These are phyloP conservation scores for Petunia hybrid DNA, from an alignment of 305 asterid genomes.

Conservation along the genomic window DNA sequence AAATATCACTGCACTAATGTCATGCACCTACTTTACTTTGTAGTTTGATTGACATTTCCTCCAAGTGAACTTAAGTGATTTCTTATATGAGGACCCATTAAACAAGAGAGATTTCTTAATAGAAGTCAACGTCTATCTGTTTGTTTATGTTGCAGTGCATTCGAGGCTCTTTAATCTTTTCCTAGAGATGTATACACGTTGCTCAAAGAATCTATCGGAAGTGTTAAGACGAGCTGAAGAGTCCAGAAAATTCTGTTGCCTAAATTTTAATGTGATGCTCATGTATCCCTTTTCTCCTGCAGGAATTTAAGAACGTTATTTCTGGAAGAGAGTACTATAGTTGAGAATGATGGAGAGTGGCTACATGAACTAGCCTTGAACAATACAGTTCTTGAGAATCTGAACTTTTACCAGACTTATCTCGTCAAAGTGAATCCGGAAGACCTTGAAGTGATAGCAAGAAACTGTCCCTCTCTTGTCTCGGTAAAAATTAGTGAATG, in stretches of 20 bases:
- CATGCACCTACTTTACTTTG: neutral
- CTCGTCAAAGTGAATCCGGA: constrained; percentile 46
- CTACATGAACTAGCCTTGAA: constrained; percentile 77
- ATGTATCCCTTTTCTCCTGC: constrained; percentile 33
- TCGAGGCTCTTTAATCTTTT: neutral
- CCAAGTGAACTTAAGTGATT: neutral
- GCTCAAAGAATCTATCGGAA: neutral
- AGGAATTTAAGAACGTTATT: constrained; percentile 74
- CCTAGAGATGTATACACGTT: no score
- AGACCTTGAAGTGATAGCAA: constrained; percentile 84
- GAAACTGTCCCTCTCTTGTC: constrained; percentile 63
- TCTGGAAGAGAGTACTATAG: constrained; percentile 79
- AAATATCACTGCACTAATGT: no score
- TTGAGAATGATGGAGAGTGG: constrained; percentile 84
- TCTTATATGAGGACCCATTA: neutral
- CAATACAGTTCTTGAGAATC: constrained; percentile 69
- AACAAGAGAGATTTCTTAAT: neutral
- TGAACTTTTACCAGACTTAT: constrained; percentile 87
- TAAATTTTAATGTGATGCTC: constrained; percentile 10
- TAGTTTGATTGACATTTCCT: neutral
- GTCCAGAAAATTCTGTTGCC: neutral
- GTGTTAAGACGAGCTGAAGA: neutral
- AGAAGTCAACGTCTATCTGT: neutral
- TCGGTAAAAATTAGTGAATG: constrained; percentile 79
- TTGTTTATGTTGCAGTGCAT: neutral